Evolutionary conservation across 768 basidiomycete genomes (phyloP), one percentile per base, ranked within the genome.

Genomic region (Lyophyllum shimeji): DNA sequence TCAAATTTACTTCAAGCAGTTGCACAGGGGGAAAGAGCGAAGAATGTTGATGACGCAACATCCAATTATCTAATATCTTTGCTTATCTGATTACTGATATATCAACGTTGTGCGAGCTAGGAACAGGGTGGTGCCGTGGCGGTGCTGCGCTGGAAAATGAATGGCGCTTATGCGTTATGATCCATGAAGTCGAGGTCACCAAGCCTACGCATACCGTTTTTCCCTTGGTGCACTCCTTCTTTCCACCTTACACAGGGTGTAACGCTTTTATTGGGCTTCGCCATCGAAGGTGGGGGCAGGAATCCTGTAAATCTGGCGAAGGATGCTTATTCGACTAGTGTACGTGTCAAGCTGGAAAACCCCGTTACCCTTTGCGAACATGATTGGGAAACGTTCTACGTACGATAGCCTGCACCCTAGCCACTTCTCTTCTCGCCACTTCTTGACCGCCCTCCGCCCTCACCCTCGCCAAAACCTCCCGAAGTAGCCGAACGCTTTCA

Each of bases 401-500:
- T 27, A 60, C 59, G 7, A 60, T 60, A 12, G 52, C 52, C 24
- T 57, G 59, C 7, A 60, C 20, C 20, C 31, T 57, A 7, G 48
- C 45, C 3, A 23, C 45, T 21, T 40, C 37, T 20, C n/a, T 21
- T 40, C 39, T 18, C n/a, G 4, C 1, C 7, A 9, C 39, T n/a
- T 4, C 8, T n/a, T 18, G 39, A 18, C 39, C 17, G 6, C 46
- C 7, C 40, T 46, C 23, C 0, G n/a, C 34, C 34, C 50, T 52
- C 11, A 52, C 47, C 23, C 34, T 23, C 11, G 50, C 33, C 53
- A 61, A 49, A n/a, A 58, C 34, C 27, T 61, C 60, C n/a, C 49
- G 53, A 7, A 61, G 46, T 2, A 58, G 33, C 53, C 46, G 45
- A 15, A 55, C 60, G n/a, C 60, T 61, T 43, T 61, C 53, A 1